phyloP scores from a whole-genome alignment of 345 rosid species.

The thale cress (Arabidopsis thaliana) region TAIR10.1 NC_003076.8:2111501-2112000 shows the following conservation, averaged over 20 bases:
- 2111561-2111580: constrained; percentile 61
- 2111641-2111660: constrained; percentile 51
- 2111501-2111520: constrained; percentile 50
- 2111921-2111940: constrained; percentile 58
- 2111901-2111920: constrained; percentile 63
- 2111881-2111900: constrained; percentile 68
- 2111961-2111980: constrained; percentile 58
- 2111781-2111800: constrained; percentile 62
- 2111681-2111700: constrained; percentile 66
- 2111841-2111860: constrained; percentile 56
- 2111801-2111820: constrained; percentile 58
- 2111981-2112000: constrained; percentile 61
- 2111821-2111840: constrained; percentile 50
- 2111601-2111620: constrained; percentile 54
- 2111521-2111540: constrained; percentile 63
- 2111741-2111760: constrained; percentile 46
- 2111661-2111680: constrained; percentile 64
- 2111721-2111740: constrained; percentile 51
- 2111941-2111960: constrained; percentile 64
- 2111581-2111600: constrained; percentile 52
- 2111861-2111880: constrained; percentile 70
- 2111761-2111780: constrained; percentile 41
- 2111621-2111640: constrained; percentile 60
- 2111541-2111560: constrained; percentile 58
- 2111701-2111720: constrained; percentile 70